Evolutionary conservation across 768 basidiomycete genomes (phyloP), one percentile per base, ranked within the genome.

Genomic region (Russula sp.): DNA sequence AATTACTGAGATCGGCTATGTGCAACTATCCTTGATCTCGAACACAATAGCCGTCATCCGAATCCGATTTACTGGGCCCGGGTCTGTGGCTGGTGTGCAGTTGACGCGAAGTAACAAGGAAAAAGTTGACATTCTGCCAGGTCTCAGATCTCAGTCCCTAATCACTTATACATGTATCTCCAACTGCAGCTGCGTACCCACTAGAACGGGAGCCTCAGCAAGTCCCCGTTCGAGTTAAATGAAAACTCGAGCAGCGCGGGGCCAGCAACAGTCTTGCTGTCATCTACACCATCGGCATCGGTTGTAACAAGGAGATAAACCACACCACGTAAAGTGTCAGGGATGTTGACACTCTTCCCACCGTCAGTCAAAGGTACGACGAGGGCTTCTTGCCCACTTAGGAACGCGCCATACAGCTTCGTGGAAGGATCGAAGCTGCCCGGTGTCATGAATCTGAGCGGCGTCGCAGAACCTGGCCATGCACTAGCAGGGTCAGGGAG

Each of bases 401-500:
- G 49, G 44, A 68, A 68, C 6, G 65, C 59, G n/a, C 58, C 67
- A 40, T 63, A 68, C 27, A 68, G 45, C 20, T 42, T 37, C 40
- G 53, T 42, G 16, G 65, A 54, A 37, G 40, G 48, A 35, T 63
- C 58, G 18, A 59, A 6, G 18, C 20, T 45, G 5, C 27, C 8
- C 1, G 61, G 67, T 6, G 22, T 9, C 6, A 34, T 39, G 31
- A 59, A 68, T 9, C 60, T 32, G 37, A 68, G 50, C 40, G n/a
- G 50, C 6, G 62, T 56, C 31, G 35, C 59, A 10, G 53, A 51
- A 10, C 67, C 67, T n/a, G 67, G 67, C 32, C 39, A 16, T 31
- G 59, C 65, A 35, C 47, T 66, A n/a, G 56, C 47, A 14, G 39
- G 57, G 16, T 63, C 61, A 7, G 70, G 70, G 20, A 74, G 71